phyloP scores from a whole-genome alignment of 169 alveolate species.

The Fabrea salina region DNA sequence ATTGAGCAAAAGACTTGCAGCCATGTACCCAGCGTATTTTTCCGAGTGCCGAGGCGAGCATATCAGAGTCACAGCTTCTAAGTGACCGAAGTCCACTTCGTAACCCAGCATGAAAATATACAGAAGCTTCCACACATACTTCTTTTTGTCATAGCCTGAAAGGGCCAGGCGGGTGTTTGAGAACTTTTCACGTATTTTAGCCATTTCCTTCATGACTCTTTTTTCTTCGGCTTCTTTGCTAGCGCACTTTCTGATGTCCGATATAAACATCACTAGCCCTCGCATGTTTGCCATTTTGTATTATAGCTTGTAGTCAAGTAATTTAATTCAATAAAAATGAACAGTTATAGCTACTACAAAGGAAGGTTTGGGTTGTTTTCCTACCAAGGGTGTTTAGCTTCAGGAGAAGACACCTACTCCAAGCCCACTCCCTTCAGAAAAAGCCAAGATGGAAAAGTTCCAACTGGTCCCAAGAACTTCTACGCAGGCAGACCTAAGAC shows the following conservation, averaged over 20 bases:
- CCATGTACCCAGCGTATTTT: slow-evolving; percentile 94
- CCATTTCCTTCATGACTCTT: slow-evolving; percentile 91
- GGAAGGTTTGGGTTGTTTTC: slow-evolving; percentile 12
- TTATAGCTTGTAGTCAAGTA: no score
- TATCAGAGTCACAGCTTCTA: slow-evolving; percentile 88
- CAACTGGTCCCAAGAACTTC: slow-evolving; percentile 1
- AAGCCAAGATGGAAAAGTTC: slow-evolving; percentile 15
- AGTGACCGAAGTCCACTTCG: slow-evolving; percentile 92
- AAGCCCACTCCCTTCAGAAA: not conserved
- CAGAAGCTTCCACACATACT: slow-evolving; percentile 92
- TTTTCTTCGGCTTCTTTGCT: slow-evolving; percentile 87
- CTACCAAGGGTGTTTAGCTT: slow-evolving; percentile 6
- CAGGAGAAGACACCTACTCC: not conserved
- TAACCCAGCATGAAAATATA: slow-evolving; percentile 94
- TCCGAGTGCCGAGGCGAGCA: slow-evolving; percentile 90
- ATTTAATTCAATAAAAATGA: no score
- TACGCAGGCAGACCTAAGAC: not conserved
- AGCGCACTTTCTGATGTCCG: slow-evolving; percentile 83
- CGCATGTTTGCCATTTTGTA: slow-evolving; percentile 54
- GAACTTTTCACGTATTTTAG: slow-evolving; percentile 91
- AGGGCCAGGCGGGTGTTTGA: slow-evolving; percentile 74
- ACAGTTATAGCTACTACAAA: no score
- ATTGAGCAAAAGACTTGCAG: slow-evolving; percentile 84
- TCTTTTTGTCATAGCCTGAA: slow-evolving; percentile 92
- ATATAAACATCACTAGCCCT: slow-evolving; percentile 87